Evolutionary conservation across 345 rosid species (phyloP).

Genomic region (Lagerstroemia speciosa): DNA sequence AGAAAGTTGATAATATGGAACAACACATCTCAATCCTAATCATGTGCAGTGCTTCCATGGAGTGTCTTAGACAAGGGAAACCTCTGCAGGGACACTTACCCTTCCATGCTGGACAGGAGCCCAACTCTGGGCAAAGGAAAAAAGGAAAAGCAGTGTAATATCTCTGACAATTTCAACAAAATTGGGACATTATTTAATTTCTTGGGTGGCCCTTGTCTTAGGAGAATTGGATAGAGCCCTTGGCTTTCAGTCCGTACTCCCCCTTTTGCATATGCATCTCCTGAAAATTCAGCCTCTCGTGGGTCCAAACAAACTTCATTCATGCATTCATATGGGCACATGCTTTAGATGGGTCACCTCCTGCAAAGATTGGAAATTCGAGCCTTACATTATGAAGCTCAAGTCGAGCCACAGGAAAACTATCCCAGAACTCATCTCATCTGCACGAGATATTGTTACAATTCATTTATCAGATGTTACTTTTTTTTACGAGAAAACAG

Average conservation of each 20-base stretch:
- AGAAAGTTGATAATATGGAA: too few relatives aligned
- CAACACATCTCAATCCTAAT: too few relatives aligned
- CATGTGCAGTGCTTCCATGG: not conserved
- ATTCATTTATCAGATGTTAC: too few relatives aligned
- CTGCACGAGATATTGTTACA: too few relatives aligned
- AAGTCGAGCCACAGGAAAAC: too few relatives aligned
- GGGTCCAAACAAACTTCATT: not conserved
- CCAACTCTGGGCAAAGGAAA: not conserved
- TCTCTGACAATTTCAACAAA: slow-evolving; percentile 1
- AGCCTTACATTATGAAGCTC: too few relatives aligned
- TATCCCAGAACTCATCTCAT: too few relatives aligned
- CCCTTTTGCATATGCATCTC: not conserved
- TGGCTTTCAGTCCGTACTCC: not conserved
- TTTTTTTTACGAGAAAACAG: too few relatives aligned
- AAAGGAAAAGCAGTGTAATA: not conserved
- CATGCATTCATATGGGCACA: not conserved
- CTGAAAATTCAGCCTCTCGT: not conserved
- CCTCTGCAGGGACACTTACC: slow-evolving; percentile 5
- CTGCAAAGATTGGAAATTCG: not conserved
- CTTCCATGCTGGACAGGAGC: not conserved
- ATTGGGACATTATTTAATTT: too few relatives aligned
- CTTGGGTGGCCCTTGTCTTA: too few relatives aligned
- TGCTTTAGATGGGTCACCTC: not conserved
- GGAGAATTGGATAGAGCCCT: not conserved
- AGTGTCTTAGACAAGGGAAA: not conserved